Evolutionary conservation across 2,329 filamentous ascomycete species (phyloP).

Genomic region (Fusarium humuli): DNA sequence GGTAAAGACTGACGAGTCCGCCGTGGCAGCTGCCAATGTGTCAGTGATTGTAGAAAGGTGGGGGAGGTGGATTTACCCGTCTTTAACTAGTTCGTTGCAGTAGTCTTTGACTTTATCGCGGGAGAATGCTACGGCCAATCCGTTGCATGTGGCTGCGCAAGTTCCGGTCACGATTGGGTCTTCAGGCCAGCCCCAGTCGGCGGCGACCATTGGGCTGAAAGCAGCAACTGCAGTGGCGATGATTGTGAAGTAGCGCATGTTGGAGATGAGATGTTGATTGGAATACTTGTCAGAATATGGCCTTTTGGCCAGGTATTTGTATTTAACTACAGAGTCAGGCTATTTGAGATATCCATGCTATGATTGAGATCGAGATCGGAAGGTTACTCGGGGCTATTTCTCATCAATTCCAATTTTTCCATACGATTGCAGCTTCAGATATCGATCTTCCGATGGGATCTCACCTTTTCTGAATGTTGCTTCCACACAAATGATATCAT

Average conservation of each 20-base stretch:
- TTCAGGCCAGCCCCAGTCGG: not conserved
- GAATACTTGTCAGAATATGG: not conserved
- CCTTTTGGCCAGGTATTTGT: not conserved
- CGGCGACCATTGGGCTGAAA: not conserved
- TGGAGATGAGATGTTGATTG: not conserved
- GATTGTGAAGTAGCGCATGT: not conserved
- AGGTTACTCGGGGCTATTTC: not conserved
- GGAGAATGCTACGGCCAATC: no score
- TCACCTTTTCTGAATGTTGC: accelerated
- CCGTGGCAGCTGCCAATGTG: not conserved
- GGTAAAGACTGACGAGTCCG: not conserved
- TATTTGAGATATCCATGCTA: accelerated
- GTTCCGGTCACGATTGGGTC: not conserved
- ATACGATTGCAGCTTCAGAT: no score
- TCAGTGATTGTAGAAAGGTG: not conserved
- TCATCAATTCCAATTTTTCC: accelerated
- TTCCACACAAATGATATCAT: not conserved
- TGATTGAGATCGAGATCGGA: not conserved
- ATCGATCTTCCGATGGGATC: not conserved
- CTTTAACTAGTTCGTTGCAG: not conserved
- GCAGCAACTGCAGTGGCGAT: not conserved
- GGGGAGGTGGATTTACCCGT: not conserved
- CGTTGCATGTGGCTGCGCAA: not conserved
- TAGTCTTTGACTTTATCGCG: not conserved
- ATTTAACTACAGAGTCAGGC: accelerated